phyloP scores from a whole-genome alignment of 768 basidiomycete genomes.

The Boletus edulis region DNA sequence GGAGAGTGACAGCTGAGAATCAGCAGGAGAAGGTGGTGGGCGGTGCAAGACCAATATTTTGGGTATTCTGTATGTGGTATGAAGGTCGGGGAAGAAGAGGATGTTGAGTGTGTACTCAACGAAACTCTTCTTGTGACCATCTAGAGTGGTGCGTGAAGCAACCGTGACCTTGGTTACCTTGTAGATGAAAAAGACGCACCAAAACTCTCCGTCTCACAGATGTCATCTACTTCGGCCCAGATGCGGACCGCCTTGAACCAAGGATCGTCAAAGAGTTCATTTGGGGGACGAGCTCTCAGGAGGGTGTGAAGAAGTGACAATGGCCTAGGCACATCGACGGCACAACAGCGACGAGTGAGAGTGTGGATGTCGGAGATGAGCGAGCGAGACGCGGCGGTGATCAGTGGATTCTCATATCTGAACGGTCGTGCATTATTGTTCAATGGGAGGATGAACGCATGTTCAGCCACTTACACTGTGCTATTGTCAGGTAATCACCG shows the following conservation, averaged over 20 bases:
- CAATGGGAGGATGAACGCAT: not conserved
- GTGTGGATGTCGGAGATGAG: conserved; percentile 71
- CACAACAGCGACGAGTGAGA: conserved; percentile 56
- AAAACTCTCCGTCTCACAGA: conserved; percentile 78
- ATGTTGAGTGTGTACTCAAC: conserved; percentile 81
- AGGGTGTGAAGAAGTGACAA: conserved; percentile 56
- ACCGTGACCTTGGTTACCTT: not conserved
- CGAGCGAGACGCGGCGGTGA: conserved; percentile 72
- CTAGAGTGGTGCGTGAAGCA: conserved; percentile 34
- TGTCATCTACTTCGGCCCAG: conserved; percentile 74
- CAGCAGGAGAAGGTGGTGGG: conserved; percentile 32
- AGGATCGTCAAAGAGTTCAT: conserved; percentile 30
- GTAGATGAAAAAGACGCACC: conserved; percentile 41
- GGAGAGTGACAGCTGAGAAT: conserved; percentile 26
- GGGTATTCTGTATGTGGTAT: conserved; percentile 42
- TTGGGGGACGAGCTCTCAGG: conserved; percentile 38
- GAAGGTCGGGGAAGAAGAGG: conserved; percentile 70
- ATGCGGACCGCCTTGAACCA: conserved; percentile 65
- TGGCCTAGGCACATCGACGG: conserved; percentile 68
- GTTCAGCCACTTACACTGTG: conserved; percentile 27
- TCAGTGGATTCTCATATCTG: conserved; percentile 77
- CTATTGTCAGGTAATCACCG: conserved; percentile 6
- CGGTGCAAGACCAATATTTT: conserved; percentile 37
- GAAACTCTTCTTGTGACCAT: conserved; percentile 70
- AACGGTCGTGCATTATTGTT: conserved; percentile 8